phyloP scores from a whole-genome alignment of 352 stramenopile genomes.

The Thraustochytrium striatum region DNA sequence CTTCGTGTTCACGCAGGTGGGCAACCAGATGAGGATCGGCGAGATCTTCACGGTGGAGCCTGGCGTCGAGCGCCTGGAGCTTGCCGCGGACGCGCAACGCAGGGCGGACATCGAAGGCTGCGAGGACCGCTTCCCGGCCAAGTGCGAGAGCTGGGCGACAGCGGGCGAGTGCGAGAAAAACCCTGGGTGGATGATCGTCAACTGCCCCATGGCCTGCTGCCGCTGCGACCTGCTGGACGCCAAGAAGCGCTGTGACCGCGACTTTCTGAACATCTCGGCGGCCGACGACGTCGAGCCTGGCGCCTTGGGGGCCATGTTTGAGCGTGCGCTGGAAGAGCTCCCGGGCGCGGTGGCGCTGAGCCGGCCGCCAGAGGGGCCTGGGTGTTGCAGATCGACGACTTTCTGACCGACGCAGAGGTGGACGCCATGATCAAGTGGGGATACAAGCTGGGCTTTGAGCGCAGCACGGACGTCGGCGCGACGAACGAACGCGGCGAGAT shows the following conservation, averaged over 20 bases:
- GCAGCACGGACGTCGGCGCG: conserved; percentile 61
- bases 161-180: conserved; percentile 54
- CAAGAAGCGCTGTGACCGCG: conserved; percentile 57
- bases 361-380: conserved; percentile 54
- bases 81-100: conserved; percentile 8
- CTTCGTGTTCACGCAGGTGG: conserved; percentile 42
- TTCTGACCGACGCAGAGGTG: conserved; percentile 60
- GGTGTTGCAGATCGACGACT: conserved; percentile 64
- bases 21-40: conserved; percentile 21
- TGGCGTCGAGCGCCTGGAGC: not conserved
- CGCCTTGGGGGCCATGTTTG: conserved; percentile 62
- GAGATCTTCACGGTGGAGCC: not conserved
- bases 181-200: conserved; percentile 69
- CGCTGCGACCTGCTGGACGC: conserved; percentile 61
- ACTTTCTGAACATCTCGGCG: conserved; percentile 59
- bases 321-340: conserved; percentile 56
- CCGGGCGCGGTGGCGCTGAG: conserved; percentile 40
- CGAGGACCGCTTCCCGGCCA: conserved; percentile 57
- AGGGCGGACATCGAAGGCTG: conserved; percentile 51
- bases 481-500: conserved; percentile 62
- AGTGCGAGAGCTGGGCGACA: conserved; percentile 53
- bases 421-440: conserved; percentile 58
- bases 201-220: conserved; percentile 63
- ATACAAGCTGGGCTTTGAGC: conserved; percentile 58
- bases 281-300: conserved; percentile 55